Conservation (phyloP, 116 monocot species). For the Phalaenopsis hybrid region DNA sequence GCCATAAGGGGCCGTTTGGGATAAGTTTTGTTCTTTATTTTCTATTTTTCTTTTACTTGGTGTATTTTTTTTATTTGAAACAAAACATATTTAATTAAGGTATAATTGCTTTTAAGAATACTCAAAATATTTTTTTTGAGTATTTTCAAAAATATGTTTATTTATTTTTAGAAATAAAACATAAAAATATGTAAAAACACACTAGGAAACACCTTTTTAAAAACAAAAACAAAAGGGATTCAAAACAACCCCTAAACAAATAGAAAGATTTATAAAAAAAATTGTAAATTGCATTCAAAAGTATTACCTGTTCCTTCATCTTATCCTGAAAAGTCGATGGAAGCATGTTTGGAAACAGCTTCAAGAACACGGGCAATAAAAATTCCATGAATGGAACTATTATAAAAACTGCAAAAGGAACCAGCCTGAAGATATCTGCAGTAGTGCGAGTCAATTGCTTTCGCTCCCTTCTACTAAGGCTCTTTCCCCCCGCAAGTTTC, state of each 20-base stretch:
- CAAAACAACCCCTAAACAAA: background rate
- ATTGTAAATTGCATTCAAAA: background rate
- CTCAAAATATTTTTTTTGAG: no score
- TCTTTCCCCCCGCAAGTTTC: constrained; percentile 88
- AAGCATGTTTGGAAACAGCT: constrained; percentile 91
- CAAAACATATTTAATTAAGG: no score
- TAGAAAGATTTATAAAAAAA: background rate
- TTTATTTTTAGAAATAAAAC: no score
- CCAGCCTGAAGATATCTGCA: constrained; percentile 91
- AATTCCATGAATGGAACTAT: constrained; percentile 99
- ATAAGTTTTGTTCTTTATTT: no score
- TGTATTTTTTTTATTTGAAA: no score
- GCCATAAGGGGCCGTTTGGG: no score
- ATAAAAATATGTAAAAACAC: no score
- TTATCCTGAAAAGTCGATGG: constrained; percentile 99
- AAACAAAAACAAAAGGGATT: background rate
- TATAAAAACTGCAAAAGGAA: constrained; percentile 91
- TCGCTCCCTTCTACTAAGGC: constrained; percentile 81
- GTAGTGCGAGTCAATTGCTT: constrained; percentile 94
- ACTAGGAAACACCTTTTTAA: background rate
- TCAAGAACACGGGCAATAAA: constrained; percentile 86
- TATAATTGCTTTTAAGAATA: no score
- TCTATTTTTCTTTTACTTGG: no score
- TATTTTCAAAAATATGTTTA: no score
- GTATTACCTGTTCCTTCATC: constrained; percentile 91